phyloP scores from a whole-genome alignment of 129 eudicot species.

The Flaveria bidentis region DNA sequence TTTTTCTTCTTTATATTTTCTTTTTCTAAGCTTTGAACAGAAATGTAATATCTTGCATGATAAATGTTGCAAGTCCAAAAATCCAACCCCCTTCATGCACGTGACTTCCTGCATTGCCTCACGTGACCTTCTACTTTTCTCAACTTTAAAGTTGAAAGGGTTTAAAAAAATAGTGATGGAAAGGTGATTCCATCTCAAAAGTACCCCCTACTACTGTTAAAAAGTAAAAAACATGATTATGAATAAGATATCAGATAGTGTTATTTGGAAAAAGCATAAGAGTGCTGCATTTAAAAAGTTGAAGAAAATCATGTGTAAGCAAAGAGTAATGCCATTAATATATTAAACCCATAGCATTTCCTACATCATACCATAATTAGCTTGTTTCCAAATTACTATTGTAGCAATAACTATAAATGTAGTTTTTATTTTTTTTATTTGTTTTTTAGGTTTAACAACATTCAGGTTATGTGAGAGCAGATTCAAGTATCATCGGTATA shows the following conservation, averaged over 20 bases:
- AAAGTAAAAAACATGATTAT: constrained; percentile 45
- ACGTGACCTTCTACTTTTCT: constrained; percentile 54
- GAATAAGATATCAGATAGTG: constrained; percentile 23
- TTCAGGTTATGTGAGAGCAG: too few relatives aligned
- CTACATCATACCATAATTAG: too few relatives aligned
- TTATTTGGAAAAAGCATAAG: constrained; percentile 30
- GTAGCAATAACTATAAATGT: too few relatives aligned
- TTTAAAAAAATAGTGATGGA: constrained; percentile 42
- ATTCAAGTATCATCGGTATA: too few relatives aligned
- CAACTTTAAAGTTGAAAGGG: constrained; percentile 45
- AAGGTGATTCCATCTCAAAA: constrained; percentile 48
- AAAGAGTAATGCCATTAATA: neutral
- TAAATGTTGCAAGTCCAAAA: constrained; percentile 30
- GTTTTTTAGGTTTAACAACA: too few relatives aligned
- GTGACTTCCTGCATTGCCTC: constrained; percentile 56
- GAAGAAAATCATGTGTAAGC: constrained; percentile 11
- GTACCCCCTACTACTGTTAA: constrained; percentile 42
- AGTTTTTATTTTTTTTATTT: too few relatives aligned
- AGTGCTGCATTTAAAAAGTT: constrained; percentile 33
- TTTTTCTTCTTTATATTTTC: neutral
- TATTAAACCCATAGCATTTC: neutral
- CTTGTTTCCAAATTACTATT: too few relatives aligned
- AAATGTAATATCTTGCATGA: constrained; percentile 50
- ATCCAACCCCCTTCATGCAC: constrained; percentile 30
- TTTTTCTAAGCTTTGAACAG: neutral